These are phyloP conservation scores for Wickerhamiella domercqiae DNA, from an alignment of 805 yeast genomes.

Conservation along the genomic window DNA sequence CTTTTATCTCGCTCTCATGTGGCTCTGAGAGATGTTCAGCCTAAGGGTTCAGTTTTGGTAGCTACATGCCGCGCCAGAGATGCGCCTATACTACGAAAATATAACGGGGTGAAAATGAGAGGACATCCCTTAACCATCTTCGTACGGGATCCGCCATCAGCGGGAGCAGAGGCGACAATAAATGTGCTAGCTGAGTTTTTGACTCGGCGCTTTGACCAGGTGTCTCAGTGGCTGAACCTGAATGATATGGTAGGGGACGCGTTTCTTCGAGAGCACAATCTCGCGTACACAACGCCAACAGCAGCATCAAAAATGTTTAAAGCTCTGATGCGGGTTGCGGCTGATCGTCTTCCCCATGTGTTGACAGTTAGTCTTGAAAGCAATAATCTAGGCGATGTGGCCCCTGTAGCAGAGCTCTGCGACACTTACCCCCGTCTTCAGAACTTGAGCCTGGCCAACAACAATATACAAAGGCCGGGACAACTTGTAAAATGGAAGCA, in stretches of 20 bases:
- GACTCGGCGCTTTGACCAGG: slow-evolving; percentile 49
- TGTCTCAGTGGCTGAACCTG: slow-evolving; percentile 52
- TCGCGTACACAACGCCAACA: slow-evolving; percentile 38
- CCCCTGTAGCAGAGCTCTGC: slow-evolving; percentile 46
- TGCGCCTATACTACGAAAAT: slow-evolving; percentile 41
- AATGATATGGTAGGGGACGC: slow-evolving; percentile 51
- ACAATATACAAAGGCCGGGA: slow-evolving; percentile 43
- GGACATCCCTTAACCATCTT: slow-evolving; percentile 48
- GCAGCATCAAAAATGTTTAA: slow-evolving; percentile 73
- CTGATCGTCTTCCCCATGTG: slow-evolving; percentile 34
- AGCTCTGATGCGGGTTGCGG: slow-evolving; percentile 74
- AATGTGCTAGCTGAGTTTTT: slow-evolving; percentile 48
- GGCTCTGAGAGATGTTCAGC: slow-evolving; percentile 35
- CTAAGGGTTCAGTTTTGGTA: slow-evolving; percentile 41
- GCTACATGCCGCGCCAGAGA: slow-evolving; percentile 47
- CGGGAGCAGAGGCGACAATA: slow-evolving; percentile 30
- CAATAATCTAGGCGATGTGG: slow-evolving; percentile 49
- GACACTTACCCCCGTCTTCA: slow-evolving; percentile 57
- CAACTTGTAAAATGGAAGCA: slow-evolving; percentile 61
- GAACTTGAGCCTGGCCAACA: slow-evolving; percentile 69
- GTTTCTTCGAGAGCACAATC: slow-evolving; percentile 41
- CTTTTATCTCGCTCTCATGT: slow-evolving; percentile 52
- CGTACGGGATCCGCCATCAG: slow-evolving; percentile 16
- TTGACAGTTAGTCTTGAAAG: slow-evolving; percentile 40
- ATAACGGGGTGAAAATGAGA: slow-evolving; percentile 72